Conservation (phyloP, 208 protist genomes). For the Acanthamoeba triangularis region DNA sequence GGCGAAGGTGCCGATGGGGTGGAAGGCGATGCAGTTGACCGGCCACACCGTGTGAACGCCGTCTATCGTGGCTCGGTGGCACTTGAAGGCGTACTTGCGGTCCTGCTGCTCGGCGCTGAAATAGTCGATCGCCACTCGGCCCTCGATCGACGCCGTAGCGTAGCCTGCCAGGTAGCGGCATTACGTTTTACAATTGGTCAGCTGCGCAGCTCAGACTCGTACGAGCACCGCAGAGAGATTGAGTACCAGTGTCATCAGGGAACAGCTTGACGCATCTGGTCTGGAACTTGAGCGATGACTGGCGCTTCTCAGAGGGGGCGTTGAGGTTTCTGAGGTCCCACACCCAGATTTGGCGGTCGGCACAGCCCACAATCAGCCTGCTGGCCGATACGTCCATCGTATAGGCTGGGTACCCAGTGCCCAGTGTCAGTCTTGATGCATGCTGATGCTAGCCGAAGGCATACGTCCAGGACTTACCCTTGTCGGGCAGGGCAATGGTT, state of each 20-base stretch:
- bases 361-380: conserved; percentile 2
- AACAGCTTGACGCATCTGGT: conserved; percentile 80
- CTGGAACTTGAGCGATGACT: conserved; percentile 84
- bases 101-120: conserved; percentile 75
- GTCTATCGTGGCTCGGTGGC: conserved; percentile 86
- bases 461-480: not conserved
- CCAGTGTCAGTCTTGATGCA: too few species aligned
- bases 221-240: not conserved
- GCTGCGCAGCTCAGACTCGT: too few species aligned
- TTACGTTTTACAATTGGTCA: too few species aligned
- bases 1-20: conserved; percentile 89
- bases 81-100: conserved; percentile 91
- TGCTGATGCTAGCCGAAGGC: not conserved
- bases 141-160: conserved; percentile 91
- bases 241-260: conserved; percentile 62
- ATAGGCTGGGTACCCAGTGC: not conserved
- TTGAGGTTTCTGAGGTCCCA: conserved; percentile 57
- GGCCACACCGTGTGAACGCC: conserved; percentile 83
- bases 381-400: conserved; percentile 21
- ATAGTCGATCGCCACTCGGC: conserved; percentile 89
- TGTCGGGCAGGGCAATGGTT: not conserved
- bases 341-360: conserved; percentile 35
- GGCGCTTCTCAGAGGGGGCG: conserved; percentile 40
- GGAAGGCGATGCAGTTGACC: conserved; percentile 90
- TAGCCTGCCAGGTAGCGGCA: conserved; percentile 60